These are phyloP conservation scores for Colletotrichum tropicicola DNA, from an alignment of 2,329 filamentous ascomycete species.

Conservation along the genomic window DNA sequence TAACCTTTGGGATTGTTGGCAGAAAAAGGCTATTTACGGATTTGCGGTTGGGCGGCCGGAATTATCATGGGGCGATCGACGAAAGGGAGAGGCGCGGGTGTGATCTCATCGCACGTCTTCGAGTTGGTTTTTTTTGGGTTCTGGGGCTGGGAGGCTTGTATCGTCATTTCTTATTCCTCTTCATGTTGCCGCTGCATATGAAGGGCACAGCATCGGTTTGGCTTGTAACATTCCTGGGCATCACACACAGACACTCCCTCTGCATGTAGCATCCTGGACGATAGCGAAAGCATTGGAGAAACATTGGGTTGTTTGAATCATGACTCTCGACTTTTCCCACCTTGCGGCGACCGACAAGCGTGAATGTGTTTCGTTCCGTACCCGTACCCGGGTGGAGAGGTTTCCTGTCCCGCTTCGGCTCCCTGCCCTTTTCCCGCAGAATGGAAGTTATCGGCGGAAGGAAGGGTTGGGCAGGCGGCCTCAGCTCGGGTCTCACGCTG, in stretches of 20 bases:
- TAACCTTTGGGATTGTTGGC: background rate
- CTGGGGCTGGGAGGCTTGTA: background rate
- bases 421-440: too few relatives aligned
- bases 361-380: too few relatives aligned
- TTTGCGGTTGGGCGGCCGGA: background rate
- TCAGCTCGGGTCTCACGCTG: conserved; percentile 2
- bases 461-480: background rate
- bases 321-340: too few relatives aligned
- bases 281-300: conserved; percentile 8
- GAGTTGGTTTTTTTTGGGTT: background rate
- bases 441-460: too few relatives aligned
- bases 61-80: background rate
- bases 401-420: too few relatives aligned
- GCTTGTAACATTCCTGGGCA: background rate
- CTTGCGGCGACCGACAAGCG: too few relatives aligned
- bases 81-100: background rate
- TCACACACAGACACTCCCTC: background rate
- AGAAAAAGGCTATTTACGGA: background rate
- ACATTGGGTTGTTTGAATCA: background rate
- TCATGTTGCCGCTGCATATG: background rate
- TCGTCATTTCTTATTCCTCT: background rate
- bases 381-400: too few relatives aligned
- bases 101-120: background rate
- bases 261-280: background rate
- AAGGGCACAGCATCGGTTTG: background rate